phyloP scores from a whole-genome alignment of 164 flowering plant species.

The Aristolochia fimbriata region DNA sequence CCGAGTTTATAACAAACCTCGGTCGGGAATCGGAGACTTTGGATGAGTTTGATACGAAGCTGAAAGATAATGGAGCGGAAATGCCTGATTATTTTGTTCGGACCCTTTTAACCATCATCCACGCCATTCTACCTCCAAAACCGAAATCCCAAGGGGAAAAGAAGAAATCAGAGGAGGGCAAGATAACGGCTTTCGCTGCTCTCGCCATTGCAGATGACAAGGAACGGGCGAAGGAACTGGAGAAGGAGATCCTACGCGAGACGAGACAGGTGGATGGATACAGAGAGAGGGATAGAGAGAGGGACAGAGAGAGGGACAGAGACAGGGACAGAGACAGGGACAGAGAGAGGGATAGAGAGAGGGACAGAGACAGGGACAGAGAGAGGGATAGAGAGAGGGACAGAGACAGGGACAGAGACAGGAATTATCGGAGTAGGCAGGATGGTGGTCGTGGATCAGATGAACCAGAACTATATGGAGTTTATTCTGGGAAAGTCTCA shows the following conservation, averaged over 20 bases:
- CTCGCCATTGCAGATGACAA: conserved; percentile 38
- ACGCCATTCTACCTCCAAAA: conserved; percentile 64
- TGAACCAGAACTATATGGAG: conserved; percentile 62
- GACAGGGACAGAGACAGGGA: conserved; percentile 15
- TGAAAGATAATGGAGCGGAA: conserved; percentile 76
- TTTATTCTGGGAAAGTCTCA: conserved; percentile 71
- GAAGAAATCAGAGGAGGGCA: conserved; percentile 12
- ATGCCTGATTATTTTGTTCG: conserved; percentile 87
- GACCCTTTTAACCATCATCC: conserved; percentile 67
- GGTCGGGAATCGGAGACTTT: conserved; percentile 49
- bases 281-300: conserved; percentile 9
- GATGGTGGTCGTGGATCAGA: conserved; percentile 13
- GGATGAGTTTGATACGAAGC: conserved; percentile 55
- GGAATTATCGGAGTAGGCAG: conserved; percentile 8
- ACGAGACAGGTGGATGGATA: conserved; percentile 15
- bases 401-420: conserved; percentile 7
- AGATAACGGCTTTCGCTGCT: conserved; percentile 28
- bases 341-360: conserved; percentile 11
- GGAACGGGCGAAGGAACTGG: conserved; percentile 56
- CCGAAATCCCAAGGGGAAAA: conserved; percentile 20
- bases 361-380: conserved; percentile 14
- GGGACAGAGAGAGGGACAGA: conserved; percentile 16
- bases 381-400: conserved; percentile 14
- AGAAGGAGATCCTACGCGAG: conserved; percentile 63
- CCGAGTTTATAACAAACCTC: conserved; percentile 71